Evolutionary conservation across 495 filamentous ascomycete species (phyloP), one percentile per base, ranked within the genome.

Genomic region (Massariosphaeria phaeospora): DNA sequence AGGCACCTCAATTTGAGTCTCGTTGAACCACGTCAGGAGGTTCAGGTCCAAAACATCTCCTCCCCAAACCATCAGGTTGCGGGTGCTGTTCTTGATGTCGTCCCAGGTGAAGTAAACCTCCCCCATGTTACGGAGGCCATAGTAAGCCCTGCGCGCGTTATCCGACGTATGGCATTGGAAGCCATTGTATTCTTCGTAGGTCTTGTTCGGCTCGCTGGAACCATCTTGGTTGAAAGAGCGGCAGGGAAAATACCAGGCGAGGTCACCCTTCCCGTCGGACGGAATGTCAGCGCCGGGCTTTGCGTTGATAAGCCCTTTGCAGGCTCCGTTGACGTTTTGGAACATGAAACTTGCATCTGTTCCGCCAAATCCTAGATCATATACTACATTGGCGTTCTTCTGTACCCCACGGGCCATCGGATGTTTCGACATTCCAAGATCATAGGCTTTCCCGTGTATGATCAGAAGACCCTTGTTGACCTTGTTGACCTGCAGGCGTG

Each of bases 201-300:
- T 91, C 23, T 72, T 67, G 67, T 97, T 95, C 0, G 84, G 83
- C 44, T 77, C 70, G 15, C 76, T 82, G 11, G 90, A 95, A 11
- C 94, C 94, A 66, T 99, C 94, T 63, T 96, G 93, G 47, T 91
- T 91, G 76, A 90, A 95, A 3, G 86, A 75, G 8, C 73, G 81
- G 75, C 94, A 99, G 0, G 94, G 94, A 67, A 96, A 96, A 67
- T 99, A 99, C 91, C 93, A 99, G 0, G 85, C 94, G 48, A 99
- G 72, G 52, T 95, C 80, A 1, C 83, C 81, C 46, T 77, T 73
- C 2, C 65, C 70, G 62, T 96, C 82, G 0, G 84, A 86, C 1
- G 90, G 90, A 10, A 99, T 82, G 62, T 85, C 84, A 2, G 91
- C 91, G 18, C 72, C 76, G 2, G 76, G 70, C 2, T 82, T 79